Evolutionary conservation across 495 filamentous ascomycete species (phyloP).

Genomic region (Penicillium herquei): DNA sequence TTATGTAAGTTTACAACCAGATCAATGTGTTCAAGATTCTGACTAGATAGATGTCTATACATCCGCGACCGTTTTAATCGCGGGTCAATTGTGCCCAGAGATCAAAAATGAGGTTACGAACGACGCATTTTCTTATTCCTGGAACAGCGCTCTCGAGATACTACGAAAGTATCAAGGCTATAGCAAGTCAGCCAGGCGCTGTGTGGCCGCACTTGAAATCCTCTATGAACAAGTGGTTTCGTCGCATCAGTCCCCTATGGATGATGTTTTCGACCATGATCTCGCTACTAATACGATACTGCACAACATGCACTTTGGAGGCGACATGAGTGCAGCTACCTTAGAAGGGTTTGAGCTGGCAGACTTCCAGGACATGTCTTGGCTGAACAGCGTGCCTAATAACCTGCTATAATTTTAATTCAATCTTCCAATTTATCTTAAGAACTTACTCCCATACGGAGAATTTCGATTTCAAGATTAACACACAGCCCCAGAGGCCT

Average conservation of each 20-base stretch:
- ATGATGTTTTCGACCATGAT: not conserved
- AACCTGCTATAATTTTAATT: constrained; percentile 19
- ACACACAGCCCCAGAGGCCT: too few species aligned
- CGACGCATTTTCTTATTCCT: constrained; percentile 26
- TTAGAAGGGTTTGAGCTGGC: constrained; percentile 32
- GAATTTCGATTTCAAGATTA: too few species aligned
- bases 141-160: constrained; percentile 33
- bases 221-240: constrained; percentile 35
- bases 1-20: constrained; percentile 25
- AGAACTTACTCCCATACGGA: too few species aligned
- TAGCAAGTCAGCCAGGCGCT: constrained; percentile 35
- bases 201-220: constrained; percentile 40
- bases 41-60: constrained; percentile 7
- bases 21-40: not conserved
- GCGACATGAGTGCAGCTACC: constrained; percentile 28
- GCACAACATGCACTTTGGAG: not conserved
- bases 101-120: constrained; percentile 22
- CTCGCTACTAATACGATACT: not conserved
- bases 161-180: constrained; percentile 36
- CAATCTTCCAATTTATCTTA: too few species aligned
- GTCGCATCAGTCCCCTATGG: constrained; percentile 8
- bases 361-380: constrained; percentile 42
- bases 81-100: not conserved
- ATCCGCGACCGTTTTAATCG: not conserved
- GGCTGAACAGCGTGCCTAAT: constrained; percentile 40